Evolutionary conservation across 108 stramenopile species (phyloP), one percentile per base, ranked within the genome.

Genomic region (Epithemia pelagica): DNA sequence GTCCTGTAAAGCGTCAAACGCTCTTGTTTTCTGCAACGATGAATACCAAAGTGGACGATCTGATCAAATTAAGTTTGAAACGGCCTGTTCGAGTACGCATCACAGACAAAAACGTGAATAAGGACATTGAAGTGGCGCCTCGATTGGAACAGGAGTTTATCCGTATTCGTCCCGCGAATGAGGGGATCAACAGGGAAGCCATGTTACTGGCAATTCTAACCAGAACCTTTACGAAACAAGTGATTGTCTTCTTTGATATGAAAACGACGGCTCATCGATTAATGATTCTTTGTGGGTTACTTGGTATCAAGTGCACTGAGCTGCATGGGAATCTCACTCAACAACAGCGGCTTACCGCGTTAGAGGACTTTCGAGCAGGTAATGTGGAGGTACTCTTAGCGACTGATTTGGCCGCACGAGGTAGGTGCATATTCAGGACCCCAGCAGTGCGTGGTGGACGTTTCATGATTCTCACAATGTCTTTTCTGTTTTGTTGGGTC

Each of bases 11-110:
- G 30, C 74, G 98, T 28, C 98, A 99, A 64, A 96, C 97, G 15
- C 65, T 99, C 70, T 79, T 99, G 27, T 99, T 97, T 76, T 96
- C 96, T 58, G 98, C 98, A 0, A 99, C 98, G n/a, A 90, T 99
- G 92, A 92, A 84, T 62, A 90, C 95, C 20, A 95, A 91, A 69
- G 94, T 99, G 0, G 92, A 97, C 61, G 95, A 93, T 22, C 75
- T 99, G 7, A 87, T 94, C 59, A 80, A 82, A 32, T 75, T 97
- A 30, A 88, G 91, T 33, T 65, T 99, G 70, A 91, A 90, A 65
- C 78, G 88, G 33, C 96, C 98, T 5, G 93, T 99, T 15, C 77
- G 96, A n/a, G 79, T 99, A 28, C 72, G 77, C n/a, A 72, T 87
- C 18, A 89, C 81, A 58, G 74, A 80, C 68, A 85, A 85, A 61